Percentiles rank a stretch among this genome's conserved stretches.
Evolutionary conservation across 305 asterid genomes (phyloP).

Genomic region (Galium porrigens): DNA sequence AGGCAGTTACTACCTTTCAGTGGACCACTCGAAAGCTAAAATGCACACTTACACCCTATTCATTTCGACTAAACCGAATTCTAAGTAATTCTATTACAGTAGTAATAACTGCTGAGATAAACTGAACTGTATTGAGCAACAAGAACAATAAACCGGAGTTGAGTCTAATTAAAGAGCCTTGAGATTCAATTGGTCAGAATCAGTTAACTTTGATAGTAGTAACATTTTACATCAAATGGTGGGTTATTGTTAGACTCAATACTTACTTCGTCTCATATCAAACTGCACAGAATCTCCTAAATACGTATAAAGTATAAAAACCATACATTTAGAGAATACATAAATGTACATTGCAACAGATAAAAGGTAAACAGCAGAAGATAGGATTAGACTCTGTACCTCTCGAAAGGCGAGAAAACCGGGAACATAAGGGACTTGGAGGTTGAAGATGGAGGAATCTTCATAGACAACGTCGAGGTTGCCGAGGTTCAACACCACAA

Average conservation of each 20-base stretch:
- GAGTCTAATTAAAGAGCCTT: not conserved
- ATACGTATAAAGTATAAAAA: not conserved
- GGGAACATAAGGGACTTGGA: slow-evolving; percentile 53
- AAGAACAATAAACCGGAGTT: not conserved
- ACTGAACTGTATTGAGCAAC: not conserved
- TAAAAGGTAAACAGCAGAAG: not conserved
- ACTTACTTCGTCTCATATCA: too few relatives aligned
- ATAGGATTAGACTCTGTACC: slow-evolving; percentile 21
- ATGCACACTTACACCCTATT: not conserved
- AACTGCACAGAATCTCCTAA: not conserved
- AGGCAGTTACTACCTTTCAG: not conserved
- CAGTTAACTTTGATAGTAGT: not conserved
- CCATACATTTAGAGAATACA: not conserved
- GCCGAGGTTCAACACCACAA: slow-evolving; percentile 35
- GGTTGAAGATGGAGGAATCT: slow-evolving; percentile 42
- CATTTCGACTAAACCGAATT: not conserved
- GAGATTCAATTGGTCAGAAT: not conserved
- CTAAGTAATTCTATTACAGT: not conserved
- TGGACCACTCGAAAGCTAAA: not conserved
- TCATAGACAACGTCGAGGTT: slow-evolving; percentile 50
- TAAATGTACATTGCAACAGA: too few relatives aligned
- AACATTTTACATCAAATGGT: not conserved
- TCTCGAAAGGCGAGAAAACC: slow-evolving; percentile 93
- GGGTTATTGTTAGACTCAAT: too few relatives aligned
- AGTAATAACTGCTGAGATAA: not conserved